These are phyloP conservation scores for Limonium bicolor DNA, from an alignment of 148 eudicot species.

Conservation along the genomic window DNA sequence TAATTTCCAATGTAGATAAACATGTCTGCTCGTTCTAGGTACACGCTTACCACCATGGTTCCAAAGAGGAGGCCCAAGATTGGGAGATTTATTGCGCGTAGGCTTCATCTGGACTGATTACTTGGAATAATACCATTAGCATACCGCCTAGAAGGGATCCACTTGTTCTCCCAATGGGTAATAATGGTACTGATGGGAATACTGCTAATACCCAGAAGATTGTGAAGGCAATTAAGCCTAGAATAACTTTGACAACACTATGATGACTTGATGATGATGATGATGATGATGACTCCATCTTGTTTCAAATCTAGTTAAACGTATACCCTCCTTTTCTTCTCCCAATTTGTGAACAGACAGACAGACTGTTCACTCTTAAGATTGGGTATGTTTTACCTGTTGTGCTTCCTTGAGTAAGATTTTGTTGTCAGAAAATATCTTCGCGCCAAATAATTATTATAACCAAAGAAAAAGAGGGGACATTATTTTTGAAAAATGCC, in stretches of 20 bases:
- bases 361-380: no score
- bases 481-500: no score
- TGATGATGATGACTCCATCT: no score
- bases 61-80: conserved; percentile 80
- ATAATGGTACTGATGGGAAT: conserved; percentile 68
- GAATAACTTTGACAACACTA: conserved; percentile 25
- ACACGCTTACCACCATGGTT: conserved; percentile 90
- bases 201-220: conserved; percentile 87
- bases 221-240: conserved; percentile 66
- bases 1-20: conserved; percentile 64
- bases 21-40: conserved; percentile 92
- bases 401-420: no score
- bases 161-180: conserved; percentile 78
- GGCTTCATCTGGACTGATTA: conserved; percentile 70
- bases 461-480: no score
- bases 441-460: no score
- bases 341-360: no score
- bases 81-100: conserved; percentile 81
- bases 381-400: no score
- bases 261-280: no score
- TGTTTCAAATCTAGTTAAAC: no score
- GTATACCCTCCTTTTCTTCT: no score
- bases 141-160: conserved; percentile 87
- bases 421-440: no score
- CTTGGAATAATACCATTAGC: conserved; percentile 71